Conservation (phyloP, 345 rosid species). For the Eucalyptus marginata region DNA sequence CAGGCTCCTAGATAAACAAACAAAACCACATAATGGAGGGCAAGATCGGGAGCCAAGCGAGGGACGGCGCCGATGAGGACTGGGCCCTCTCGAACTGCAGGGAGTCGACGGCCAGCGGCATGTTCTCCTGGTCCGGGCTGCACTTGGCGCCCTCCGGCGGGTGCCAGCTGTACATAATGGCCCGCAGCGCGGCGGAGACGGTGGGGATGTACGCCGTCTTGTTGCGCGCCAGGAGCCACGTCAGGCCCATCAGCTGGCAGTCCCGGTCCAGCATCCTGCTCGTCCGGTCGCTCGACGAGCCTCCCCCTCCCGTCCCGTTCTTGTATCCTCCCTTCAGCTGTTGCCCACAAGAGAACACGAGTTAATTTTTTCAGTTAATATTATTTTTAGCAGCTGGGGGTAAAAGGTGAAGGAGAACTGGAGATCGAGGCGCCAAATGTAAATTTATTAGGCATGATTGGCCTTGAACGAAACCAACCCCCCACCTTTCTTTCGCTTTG, state of each 20-base stretch:
- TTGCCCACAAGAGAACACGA: neutral
- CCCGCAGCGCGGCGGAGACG: slow-evolving; percentile 91
- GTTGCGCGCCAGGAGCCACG: slow-evolving; percentile 94
- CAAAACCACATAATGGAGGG: slow-evolving; percentile 6
- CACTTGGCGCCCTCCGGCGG: slow-evolving; percentile 72
- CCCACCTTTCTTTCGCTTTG: neutral
- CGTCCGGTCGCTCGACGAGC: slow-evolving; percentile 30
- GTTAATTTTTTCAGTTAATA: neutral
- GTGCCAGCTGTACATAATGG: slow-evolving; percentile 84
- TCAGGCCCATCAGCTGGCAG: slow-evolving; percentile 97
- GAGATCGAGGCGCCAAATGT: neutral
- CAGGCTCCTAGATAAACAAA: neutral
- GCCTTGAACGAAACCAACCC: neutral
- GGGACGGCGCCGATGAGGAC: slow-evolving; percentile 21
- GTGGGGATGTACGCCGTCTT: slow-evolving; percentile 98
- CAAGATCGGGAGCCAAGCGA: slow-evolving; percentile 11
- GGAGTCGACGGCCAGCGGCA: slow-evolving; percentile 99
- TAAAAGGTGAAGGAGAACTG: neutral
- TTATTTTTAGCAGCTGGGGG: neutral
- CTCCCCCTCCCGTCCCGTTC: slow-evolving; percentile 13
- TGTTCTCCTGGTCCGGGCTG: slow-evolving; percentile 99
- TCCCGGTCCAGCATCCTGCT: slow-evolving; percentile 86
- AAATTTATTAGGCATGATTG: neutral
- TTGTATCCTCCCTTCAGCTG: slow-evolving; percentile 67
- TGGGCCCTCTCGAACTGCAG: slow-evolving; percentile 56